A percentile compares a stretch with the other conserved stretches of the same genome.
phyloP scores from a whole-genome alignment of 441 rosid genomes.

The Macaranga tanarius region DNA sequence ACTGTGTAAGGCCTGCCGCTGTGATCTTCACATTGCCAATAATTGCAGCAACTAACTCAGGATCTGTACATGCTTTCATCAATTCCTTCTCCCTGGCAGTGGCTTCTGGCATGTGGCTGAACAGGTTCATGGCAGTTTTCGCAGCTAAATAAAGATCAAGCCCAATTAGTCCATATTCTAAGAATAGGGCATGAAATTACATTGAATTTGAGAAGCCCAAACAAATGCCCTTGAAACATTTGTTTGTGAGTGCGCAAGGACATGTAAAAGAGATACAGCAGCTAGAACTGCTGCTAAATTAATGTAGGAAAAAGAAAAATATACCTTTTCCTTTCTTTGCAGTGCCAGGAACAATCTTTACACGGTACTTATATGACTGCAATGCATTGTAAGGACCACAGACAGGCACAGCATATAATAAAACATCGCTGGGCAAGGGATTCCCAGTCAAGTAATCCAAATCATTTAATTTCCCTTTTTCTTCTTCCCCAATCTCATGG shows the following conservation, averaged over 20 bases:
- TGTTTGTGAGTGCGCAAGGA: background rate
- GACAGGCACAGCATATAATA: conserved; percentile 79
- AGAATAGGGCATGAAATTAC: background rate
- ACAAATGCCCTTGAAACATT: background rate
- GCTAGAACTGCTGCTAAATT: background rate
- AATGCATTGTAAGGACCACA: conserved; percentile 91
- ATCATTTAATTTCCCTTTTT: conserved; percentile 78
- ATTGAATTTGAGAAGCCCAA: background rate
- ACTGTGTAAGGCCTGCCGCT: conserved; percentile 86
- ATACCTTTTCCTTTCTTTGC: conserved; percentile 95
- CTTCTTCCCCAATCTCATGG: conserved; percentile 87
- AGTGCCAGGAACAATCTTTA: conserved; percentile 83
- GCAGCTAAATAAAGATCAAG: conserved; percentile 52
- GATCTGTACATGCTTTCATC: conserved; percentile 95
- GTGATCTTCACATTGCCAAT: conserved; percentile 84
- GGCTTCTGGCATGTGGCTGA: conserved; percentile 81
- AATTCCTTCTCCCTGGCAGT: conserved; percentile 84
- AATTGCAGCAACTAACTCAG: conserved; percentile 90
- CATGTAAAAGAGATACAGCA: background rate
- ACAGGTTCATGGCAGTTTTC: conserved; percentile 86
- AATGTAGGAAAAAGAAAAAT: background rate
- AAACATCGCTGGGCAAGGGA: conserved; percentile 77
- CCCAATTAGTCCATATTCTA: background rate
- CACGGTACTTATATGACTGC: conserved; percentile 86
- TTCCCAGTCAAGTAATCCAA: conserved; percentile 89